phyloP scores from a whole-genome alignment of 129 eudicot species.

The Pittosporum tobira region DNA sequence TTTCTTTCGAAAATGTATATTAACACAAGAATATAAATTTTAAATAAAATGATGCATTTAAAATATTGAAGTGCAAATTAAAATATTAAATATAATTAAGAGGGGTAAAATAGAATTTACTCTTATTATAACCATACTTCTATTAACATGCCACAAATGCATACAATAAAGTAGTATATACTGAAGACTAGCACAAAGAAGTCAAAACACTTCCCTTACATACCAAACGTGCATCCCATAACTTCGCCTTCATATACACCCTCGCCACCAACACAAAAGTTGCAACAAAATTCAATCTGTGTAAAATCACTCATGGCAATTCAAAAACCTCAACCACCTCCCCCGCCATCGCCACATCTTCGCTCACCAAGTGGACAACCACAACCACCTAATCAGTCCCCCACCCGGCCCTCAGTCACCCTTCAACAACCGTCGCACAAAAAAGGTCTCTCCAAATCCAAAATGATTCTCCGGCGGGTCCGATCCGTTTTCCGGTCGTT shows the following conservation, averaged over 20 bases:
- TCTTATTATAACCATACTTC: too few relatives aligned
- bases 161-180: too few relatives aligned
- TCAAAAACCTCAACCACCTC: conserved; percentile 6
- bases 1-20: too few relatives aligned
- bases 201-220: neutral
- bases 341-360: neutral
- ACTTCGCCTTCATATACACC: neutral
- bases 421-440: conserved; percentile 55
- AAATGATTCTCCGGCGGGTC: conserved; percentile 42
- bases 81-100: too few relatives aligned
- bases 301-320: neutral
- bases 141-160: too few relatives aligned
- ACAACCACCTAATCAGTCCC: conserved; percentile 24
- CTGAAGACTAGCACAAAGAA: neutral
- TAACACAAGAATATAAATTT: too few relatives aligned
- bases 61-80: too few relatives aligned
- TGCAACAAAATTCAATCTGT: neutral
- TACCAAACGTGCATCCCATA: neutral
- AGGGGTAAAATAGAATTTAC: too few relatives aligned
- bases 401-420: conserved; percentile 30
- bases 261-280: neutral
- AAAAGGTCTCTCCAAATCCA: conserved; percentile 46
- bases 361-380: conserved; percentile 3
- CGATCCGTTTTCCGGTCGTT: conserved; percentile 67
- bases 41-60: too few relatives aligned